phyloP scores from a whole-genome alignment of 2,329 filamentous ascomycete species.

The Aspergillus brasiliensis region DNA sequence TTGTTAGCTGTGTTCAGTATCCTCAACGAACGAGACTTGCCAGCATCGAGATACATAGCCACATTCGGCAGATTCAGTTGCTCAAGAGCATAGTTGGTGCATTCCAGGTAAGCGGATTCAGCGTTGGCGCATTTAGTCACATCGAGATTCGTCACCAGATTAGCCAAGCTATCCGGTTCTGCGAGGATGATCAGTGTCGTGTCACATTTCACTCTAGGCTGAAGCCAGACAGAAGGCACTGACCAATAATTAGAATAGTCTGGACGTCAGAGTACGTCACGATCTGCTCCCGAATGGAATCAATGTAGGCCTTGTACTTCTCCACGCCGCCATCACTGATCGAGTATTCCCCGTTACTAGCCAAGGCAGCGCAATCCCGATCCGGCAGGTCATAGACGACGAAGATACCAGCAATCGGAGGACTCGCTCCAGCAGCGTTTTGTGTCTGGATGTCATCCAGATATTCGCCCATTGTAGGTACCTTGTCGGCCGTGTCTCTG shows the following conservation, averaged over 20 bases:
- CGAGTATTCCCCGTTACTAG: slow-evolving; percentile 64
- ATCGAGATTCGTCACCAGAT: slow-evolving; percentile 63
- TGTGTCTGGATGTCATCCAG: slow-evolving; percentile 50
- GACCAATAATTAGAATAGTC: slow-evolving; percentile 56
- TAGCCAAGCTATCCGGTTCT: slow-evolving; percentile 66
- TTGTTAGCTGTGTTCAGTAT: background rate
- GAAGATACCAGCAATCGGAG: slow-evolving; percentile 52
- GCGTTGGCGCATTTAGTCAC: slow-evolving; percentile 58
- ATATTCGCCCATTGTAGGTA: slow-evolving; percentile 52
- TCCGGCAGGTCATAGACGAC: slow-evolving; percentile 67
- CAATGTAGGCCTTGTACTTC: slow-evolving; percentile 58
- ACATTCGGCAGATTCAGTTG: slow-evolving; percentile 63
- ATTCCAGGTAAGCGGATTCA: slow-evolving; percentile 57
- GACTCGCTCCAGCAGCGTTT: slow-evolving; percentile 52
- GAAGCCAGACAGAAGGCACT: too few relatives aligned
- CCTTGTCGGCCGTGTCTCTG: slow-evolving; percentile 52
- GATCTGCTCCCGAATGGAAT: slow-evolving; percentile 56
- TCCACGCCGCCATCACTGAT: slow-evolving; percentile 56
- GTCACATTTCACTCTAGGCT: too few relatives aligned
- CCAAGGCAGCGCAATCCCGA: slow-evolving; percentile 64
- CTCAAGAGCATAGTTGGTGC: slow-evolving; percentile 59
- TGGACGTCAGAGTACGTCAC: slow-evolving; percentile 56
- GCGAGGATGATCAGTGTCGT: slow-evolving; percentile 34
- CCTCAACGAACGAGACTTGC: slow-evolving; percentile 24
- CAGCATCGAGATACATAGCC: slow-evolving; percentile 65